Base-by-base conservation (phyloP, 2,329 filamentous ascomycete species). In the Diaporthe australafricana region DNA sequence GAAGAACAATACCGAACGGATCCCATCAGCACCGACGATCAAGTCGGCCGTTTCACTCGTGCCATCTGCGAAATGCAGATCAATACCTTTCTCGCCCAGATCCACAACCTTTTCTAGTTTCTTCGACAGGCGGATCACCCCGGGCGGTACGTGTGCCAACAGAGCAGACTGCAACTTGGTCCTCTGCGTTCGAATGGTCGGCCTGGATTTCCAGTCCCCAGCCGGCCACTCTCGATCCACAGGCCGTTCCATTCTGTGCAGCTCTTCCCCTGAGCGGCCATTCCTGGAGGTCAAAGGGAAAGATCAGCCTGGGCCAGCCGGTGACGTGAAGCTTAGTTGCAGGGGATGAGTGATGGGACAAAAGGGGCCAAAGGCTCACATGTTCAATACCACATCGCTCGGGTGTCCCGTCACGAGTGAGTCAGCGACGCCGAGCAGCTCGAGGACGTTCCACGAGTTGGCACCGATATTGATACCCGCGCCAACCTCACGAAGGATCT, bases 21-120 rank as follows among this genome's bases (percentile, higher is more conserved):
- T 88, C 3, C 87, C 86, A 75, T 89, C 86, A 5, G 85, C 87
- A 0, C 86, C 87, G 2, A 89, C 81, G 1, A 88, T 80, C 0
- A 89, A 76, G 73, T 87, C 86, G 3, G 82, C 82, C 20, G 81
- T 77, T 2, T 81, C 82, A 0, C 56, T 66, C 5, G 75, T 76
- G 4, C 83, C 82, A 73, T 89, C 86, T 16, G 83, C 80, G 70
- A 90, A 89, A 0, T 70, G 57, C 12, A 89, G 77, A 3, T 78
- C 74, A 1, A 87, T 78, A 5, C 83, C 85, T 0, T 76, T 77
- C 8, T 40, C 52, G 60, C 65, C 17, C 2, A 83, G 72, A 62
- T 87, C 79, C 4, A 83, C 76, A 2, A 88, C 74, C 0, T 73
- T 74, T 0, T 77, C 72, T 3, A 89, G 79, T 65, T 82, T 84